These are phyloP conservation scores for Sporothrix curviconia DNA, from an alignment of 2,329 filamentous ascomycete genomes.

Conservation along the genomic window DNA sequence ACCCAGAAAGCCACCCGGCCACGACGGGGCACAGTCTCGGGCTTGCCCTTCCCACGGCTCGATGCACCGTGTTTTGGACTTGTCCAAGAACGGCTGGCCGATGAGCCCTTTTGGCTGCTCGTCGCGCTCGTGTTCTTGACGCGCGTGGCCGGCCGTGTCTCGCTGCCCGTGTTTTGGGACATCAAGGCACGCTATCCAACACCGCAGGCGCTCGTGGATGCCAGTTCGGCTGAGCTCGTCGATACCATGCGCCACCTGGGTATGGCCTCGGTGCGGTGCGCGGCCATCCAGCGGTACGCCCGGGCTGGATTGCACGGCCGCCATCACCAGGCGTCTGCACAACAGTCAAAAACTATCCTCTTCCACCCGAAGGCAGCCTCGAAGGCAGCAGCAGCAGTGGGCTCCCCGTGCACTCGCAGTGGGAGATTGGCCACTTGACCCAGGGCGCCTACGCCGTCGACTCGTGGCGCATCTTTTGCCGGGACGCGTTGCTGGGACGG, in stretches of 20 bases:
- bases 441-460: conserved; percentile 79
- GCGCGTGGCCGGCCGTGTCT: conserved; percentile 65
- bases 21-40: conserved; percentile 45
- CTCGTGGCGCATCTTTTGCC: conserved; percentile 89
- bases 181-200: conserved; percentile 65
- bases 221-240: conserved; percentile 47
- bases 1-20: conserved; percentile 23
- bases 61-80: conserved; percentile 62
- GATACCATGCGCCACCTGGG: conserved; percentile 64
- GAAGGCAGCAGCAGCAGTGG: conserved; percentile 24
- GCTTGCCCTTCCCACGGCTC: conserved; percentile 62
- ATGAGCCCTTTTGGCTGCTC: conserved; percentile 72
- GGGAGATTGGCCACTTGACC: conserved; percentile 83
- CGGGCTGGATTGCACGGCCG: conserved; percentile 58
- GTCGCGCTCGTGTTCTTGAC: conserved; percentile 81
- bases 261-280: conserved; percentile 60
- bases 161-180: conserved; percentile 67
- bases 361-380: conserved; percentile 16
- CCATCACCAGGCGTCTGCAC: conserved; percentile 54
- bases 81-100: conserved; percentile 72
- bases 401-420: conserved; percentile 42
- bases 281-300: conserved; percentile 63
- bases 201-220: conserved; percentile 53
- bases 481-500: conserved; percentile 65
- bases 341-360: conserved; percentile 42